Evolutionary conservation across 768 basidiomycete genomes (phyloP), one percentile per base, ranked within the genome.

Genomic region (Rhizopogon vinicolor): DNA sequence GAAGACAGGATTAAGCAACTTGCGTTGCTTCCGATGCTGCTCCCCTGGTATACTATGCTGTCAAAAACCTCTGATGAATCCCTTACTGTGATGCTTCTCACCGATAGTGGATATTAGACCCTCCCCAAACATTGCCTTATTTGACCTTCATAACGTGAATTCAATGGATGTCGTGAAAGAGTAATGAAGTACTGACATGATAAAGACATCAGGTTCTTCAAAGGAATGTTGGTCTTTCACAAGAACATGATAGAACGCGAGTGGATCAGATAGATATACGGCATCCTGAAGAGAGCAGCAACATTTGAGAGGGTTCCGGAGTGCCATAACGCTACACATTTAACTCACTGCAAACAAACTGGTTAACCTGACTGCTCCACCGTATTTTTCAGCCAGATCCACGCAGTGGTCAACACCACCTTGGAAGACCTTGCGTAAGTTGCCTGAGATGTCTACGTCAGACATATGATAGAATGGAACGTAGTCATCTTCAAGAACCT

Each of bases 141-240:
- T 80, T 2, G 70, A 72, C 50, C 78, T 81, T 44, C 10, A 35
- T 25, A 41, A 40, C 13, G 40, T 16, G 18, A 33, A 28, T 10
- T 37, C 19, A 16, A 37, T 49, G 8, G 19, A 35, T 35, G 46
- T 5, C 2, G 10, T 14, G 14, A 31, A 7, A 40, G 19, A 46
- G 19, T 3, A 35, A 49, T 10, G 8, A 7, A 40, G 13, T 5
- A 62, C 75, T 35, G 55, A 81, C 81, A 74, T 74, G 10, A 75
- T 67, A 57, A 80, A 78, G 0, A 74, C 72, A 0, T 68, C 58
- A 0, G 77, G 74, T 53, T 78, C 78, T 54, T 81, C 80, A 53
- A 75, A 83, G 10, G 74, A 67, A 42, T 78, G 72, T 58, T 78
- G 78, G 31, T 81, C 80, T 59, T 78, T 80, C 1, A 75, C 45